Percentiles rank a stretch among this genome's conserved stretches.
Conservation (phyloP, 2,329 filamentous ascomycete species). For the Byssoonygena ceratinophila region DNA sequence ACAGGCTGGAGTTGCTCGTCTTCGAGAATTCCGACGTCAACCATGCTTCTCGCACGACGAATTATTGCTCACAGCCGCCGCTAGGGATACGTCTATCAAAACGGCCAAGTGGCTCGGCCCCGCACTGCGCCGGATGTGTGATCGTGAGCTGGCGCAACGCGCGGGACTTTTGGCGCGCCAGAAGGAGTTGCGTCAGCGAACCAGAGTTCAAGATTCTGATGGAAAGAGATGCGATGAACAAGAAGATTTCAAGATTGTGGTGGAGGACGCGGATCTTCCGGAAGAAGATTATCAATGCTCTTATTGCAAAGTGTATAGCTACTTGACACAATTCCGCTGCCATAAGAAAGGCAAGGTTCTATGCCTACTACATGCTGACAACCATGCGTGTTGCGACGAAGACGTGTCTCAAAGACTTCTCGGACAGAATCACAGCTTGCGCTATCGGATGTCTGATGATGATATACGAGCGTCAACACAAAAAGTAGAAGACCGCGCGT, state of each 20-base stretch:
- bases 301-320: conserved; percentile 86
- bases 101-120: conserved; percentile 93
- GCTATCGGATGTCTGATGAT: conserved; percentile 66
- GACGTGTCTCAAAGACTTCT: conserved; percentile 56
- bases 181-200: conserved; percentile 39
- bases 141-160: conserved; percentile 60
- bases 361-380: conserved; percentile 72
- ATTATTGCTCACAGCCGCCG: conserved; percentile 77
- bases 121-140: conserved; percentile 66
- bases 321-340: conserved; percentile 83
- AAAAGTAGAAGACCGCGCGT: conserved; percentile 77
- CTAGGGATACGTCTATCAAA: conserved; percentile 68
- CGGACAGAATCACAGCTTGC: conserved; percentile 61
- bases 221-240: conserved; percentile 20
- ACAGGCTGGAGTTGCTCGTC: conserved; percentile 69
- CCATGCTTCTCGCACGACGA: conserved; percentile 98
- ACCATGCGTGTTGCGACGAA: conserved; percentile 66
- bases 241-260: conserved; percentile 52
- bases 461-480: conserved; percentile 55
- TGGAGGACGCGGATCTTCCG: conserved; percentile 63
- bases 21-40: conserved; percentile 79
- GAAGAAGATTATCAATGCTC: conserved; percentile 90
- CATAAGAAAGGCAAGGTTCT: conserved; percentile 67
- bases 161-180: conserved; percentile 59
- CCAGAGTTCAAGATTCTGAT: conserved; percentile 38